Evolutionary conservation across 1,284 basidiomycete species (phyloP).

Genomic region (Trametes versicolor): DNA sequence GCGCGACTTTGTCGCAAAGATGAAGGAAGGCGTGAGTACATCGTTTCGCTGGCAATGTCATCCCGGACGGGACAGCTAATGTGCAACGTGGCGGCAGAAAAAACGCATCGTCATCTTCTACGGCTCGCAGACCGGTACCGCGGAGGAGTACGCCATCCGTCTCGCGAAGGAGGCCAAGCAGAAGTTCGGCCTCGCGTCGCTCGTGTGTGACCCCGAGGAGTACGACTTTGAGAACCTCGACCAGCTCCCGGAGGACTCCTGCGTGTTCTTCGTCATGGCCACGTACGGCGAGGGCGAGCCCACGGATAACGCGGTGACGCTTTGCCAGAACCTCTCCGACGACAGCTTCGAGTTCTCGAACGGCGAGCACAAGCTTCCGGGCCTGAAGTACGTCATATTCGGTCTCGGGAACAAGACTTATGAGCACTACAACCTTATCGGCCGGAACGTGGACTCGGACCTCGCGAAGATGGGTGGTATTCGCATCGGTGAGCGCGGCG

Average conservation of each 20-base stretch:
- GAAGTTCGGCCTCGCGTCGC: slow-evolving; percentile 91
- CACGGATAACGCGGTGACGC: slow-evolving; percentile 96
- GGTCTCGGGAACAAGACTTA: slow-evolving; percentile 96
- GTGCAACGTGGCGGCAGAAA: slow-evolving; percentile 63
- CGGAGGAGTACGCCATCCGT: slow-evolving; percentile 95
- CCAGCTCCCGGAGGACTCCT: slow-evolving; percentile 86
- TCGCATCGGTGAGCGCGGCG: slow-evolving; percentile 91
- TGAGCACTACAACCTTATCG: slow-evolving; percentile 94
- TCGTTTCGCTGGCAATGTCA: slow-evolving; percentile 13
- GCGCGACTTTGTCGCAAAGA: slow-evolving; percentile 89
- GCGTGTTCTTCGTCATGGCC: slow-evolving; percentile 95
- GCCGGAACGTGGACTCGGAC: slow-evolving; percentile 81
- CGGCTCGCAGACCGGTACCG: slow-evolving; percentile 96
- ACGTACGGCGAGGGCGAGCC: slow-evolving; percentile 99
- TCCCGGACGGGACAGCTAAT: not conserved
- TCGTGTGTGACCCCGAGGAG: slow-evolving; percentile 96
- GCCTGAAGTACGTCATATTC: slow-evolving; percentile 96
- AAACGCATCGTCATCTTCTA: slow-evolving; percentile 96
- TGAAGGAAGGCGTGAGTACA: slow-evolving; percentile 85
- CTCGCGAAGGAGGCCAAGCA: slow-evolving; percentile 95
- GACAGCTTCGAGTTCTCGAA: slow-evolving; percentile 88
- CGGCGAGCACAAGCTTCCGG: slow-evolving; percentile 80
- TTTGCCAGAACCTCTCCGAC: slow-evolving; percentile 93
- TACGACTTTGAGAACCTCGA: slow-evolving; percentile 98
- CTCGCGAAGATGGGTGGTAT: slow-evolving; percentile 85